Conservation (phyloP, 495 filamentous ascomycete species). For the Xylaria acuta region DNA sequence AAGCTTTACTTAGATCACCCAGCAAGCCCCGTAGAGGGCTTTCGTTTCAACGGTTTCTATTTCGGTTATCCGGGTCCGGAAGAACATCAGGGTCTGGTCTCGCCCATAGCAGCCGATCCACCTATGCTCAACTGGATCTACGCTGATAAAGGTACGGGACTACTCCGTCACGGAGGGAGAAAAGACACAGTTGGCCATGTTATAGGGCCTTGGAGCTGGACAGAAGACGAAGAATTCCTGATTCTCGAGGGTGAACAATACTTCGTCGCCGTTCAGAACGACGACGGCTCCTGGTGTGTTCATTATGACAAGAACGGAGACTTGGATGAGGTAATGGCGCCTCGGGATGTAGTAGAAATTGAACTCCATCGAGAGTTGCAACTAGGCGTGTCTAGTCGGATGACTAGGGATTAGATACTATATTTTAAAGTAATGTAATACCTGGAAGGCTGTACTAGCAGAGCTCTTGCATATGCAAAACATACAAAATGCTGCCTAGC, state of each 20-base stretch:
- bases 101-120: slow-evolving; percentile 62
- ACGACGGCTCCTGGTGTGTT: slow-evolving; percentile 54
- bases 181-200: slow-evolving; percentile 55
- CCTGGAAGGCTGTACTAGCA: background rate
- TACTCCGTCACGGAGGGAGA: slow-evolving; percentile 61
- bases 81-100: slow-evolving; percentile 62
- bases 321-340: slow-evolving; percentile 36
- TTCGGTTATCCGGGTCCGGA: slow-evolving; percentile 64
- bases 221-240: slow-evolving; percentile 59
- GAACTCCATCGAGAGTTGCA: slow-evolving; percentile 40
- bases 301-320: slow-evolving; percentile 50
- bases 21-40: slow-evolving; percentile 49
- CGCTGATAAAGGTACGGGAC: slow-evolving; percentile 61
- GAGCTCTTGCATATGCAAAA: background rate
- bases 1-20: slow-evolving; percentile 58
- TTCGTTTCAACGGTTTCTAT: slow-evolving; percentile 66
- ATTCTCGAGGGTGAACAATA: slow-evolving; percentile 53
- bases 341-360: slow-evolving; percentile 41
- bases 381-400: slow-evolving; percentile 41
- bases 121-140: slow-evolving; percentile 72
- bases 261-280: slow-evolving; percentile 53
- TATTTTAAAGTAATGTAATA: background rate
- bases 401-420: slow-evolving; percentile 26
- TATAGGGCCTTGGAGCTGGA: slow-evolving; percentile 65
- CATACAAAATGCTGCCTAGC: background rate